These are phyloP conservation scores for Apiospora aurea DNA, from an alignment of 2,329 filamentous ascomycete genomes.

Conservation along the genomic window DNA sequence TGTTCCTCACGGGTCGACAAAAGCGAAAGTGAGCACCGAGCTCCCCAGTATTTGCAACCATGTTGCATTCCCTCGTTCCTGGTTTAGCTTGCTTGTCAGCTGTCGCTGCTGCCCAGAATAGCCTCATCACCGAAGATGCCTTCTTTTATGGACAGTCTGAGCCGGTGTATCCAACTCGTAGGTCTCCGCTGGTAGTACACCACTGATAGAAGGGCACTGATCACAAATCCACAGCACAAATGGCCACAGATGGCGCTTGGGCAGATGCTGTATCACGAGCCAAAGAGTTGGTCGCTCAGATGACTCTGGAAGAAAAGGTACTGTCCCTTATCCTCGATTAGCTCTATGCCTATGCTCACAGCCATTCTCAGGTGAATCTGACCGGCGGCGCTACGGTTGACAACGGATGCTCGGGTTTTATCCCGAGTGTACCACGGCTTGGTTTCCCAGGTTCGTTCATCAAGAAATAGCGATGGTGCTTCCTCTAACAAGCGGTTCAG, in stretches of 20 bases:
- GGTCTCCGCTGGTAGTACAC: conserved; percentile 33
- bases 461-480: background rate
- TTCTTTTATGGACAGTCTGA: conserved; percentile 60
- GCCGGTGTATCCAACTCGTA: conserved; percentile 59
- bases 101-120: background rate
- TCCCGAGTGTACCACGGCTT: conserved; percentile 46
- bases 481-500: background rate
- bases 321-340: background rate
- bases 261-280: conserved; percentile 45
- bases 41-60: background rate
- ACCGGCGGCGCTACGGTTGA: conserved; percentile 42
- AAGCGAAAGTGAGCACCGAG: background rate
- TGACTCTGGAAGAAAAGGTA: conserved; percentile 50
- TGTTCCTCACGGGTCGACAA: background rate
- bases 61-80: background rate
- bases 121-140: conserved; percentile 47
- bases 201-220: background rate
- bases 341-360: background rate
- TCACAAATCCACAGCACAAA: background rate
- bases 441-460: conserved; percentile 46
- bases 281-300: conserved; percentile 43
- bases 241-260: conserved; percentile 37
- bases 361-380: conserved; percentile 40
- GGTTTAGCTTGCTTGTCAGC: background rate
- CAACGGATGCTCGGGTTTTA: conserved; percentile 50